These are phyloP conservation scores for Clarireedia hainanense DNA, from an alignment of 2,329 filamentous ascomycete genomes.

Conservation along the genomic window DNA sequence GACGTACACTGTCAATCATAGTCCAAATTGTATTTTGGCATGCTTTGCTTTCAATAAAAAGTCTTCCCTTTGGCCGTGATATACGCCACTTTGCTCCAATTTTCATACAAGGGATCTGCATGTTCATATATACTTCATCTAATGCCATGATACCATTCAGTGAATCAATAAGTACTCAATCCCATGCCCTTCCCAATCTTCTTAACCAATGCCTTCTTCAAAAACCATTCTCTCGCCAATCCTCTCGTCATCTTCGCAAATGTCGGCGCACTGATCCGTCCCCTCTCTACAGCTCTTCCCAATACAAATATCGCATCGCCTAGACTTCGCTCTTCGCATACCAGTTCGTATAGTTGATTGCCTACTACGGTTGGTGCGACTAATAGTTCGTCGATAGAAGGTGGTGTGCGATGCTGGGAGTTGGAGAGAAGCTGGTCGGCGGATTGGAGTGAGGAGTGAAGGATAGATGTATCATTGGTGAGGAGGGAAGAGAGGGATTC, in stretches of 20 bases:
- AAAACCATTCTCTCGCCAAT: slow-evolving; percentile 70
- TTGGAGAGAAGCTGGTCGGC: slow-evolving; percentile 72
- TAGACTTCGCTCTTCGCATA: slow-evolving; percentile 80
- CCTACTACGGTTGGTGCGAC: slow-evolving; percentile 92
- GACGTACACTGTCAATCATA: no score
- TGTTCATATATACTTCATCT: no score
- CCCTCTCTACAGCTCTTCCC: slow-evolving; percentile 64
- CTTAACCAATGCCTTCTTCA: slow-evolving; percentile 72
- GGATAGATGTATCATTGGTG: slow-evolving; percentile 66
- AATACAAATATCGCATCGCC: slow-evolving; percentile 82
- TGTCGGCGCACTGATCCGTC: slow-evolving; percentile 60
- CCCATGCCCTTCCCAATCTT: slow-evolving; percentile 76
- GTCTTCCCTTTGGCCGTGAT: no score
- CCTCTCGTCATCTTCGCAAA: slow-evolving; percentile 73
- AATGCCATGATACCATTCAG: no score
- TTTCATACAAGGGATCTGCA: no score
- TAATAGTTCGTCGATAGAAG: slow-evolving; percentile 80
- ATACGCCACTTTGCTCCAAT: no score
- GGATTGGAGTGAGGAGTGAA: slow-evolving; percentile 68
- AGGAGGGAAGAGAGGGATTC: slow-evolving; percentile 64
- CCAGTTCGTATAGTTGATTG: slow-evolving; percentile 82
- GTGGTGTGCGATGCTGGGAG: slow-evolving; percentile 60
- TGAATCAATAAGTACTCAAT: slow-evolving; percentile 31
- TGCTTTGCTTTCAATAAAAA: no score
- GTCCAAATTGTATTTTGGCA: no score